These are phyloP conservation scores for Pecoramyces ruminantium DNA, from an alignment of 192 early-diverging fungal species.

Conservation along the genomic window DNA sequence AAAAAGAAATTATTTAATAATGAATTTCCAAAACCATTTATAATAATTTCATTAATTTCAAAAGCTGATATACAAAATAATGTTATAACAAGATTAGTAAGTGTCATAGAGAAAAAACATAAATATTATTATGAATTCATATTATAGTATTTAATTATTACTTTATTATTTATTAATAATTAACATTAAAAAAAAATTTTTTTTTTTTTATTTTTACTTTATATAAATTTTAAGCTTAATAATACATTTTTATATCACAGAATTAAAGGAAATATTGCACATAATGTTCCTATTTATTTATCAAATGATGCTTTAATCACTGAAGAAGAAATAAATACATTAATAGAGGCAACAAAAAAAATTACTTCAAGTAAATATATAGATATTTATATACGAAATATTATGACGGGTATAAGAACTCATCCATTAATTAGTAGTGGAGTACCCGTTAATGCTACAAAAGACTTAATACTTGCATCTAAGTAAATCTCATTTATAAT, in stretches of 20 bases:
- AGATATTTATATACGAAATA: too few species aligned
- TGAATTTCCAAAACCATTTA: background rate
- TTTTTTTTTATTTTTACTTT: too few species aligned
- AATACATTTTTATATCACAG: background rate
- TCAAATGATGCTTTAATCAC: background rate
- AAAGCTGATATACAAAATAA: background rate
- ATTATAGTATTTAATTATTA: too few species aligned
- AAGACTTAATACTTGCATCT: background rate
- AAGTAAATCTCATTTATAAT: background rate
- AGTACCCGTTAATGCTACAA: background rate
- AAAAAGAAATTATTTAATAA: background rate
- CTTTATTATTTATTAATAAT: too few species aligned
- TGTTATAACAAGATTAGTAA: background rate
- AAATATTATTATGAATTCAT: too few species aligned
- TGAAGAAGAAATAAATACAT: too few species aligned
- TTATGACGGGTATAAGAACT: background rate
- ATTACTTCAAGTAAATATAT: too few species aligned
- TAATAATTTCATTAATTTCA: background rate
- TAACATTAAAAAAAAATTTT: too few species aligned
- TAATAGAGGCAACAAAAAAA: too few species aligned
- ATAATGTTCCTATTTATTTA: background rate
- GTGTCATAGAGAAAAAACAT: too few species aligned
- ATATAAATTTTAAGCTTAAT: background rate
- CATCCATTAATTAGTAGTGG: background rate
- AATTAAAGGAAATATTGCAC: background rate